Base-by-base conservation (phyloP, 352 stramenopile genomes). In the Lagenidium giganteum region DNA sequence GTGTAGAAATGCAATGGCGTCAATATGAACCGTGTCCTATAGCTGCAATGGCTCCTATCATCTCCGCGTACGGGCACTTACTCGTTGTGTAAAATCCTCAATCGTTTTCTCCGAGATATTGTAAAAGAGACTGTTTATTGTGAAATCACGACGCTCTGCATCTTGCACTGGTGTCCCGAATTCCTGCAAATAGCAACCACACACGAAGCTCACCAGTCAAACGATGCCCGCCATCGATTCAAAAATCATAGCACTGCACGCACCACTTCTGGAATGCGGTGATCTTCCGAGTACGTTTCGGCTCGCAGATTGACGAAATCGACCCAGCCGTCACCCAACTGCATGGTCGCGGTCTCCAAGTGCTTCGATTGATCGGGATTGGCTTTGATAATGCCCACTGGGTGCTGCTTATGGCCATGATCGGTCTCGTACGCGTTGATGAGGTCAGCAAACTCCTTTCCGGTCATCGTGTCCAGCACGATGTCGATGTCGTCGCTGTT, bases 81-180 rank as follows among this genome's bases (percentile, higher is more conserved):
- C 56, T 12, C 49, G 39, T 9, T 59, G 45, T 9, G 96, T 99
- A 46, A 92, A 96, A 68, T 99, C 97, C 64, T 99, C 97, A 5
- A 99, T 76, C 32, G 77, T 57, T 13, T 68, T 64, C 16, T 77
- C 90, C 51, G 97, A 87, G 30, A 99, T 84, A 65, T 99, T 99
- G 82, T 98, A 99, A 61, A 99, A 99, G 2, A 99, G 57, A n/a
- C 78, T 75, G 67, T 99, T 99, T 58, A 99, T 97, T 3, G 96
- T 99, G 44, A 99, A 96, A 71, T 99, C 97, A 30, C 97, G 76
- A 31, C 97, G 53, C 39, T 86, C 56, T 12, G 86, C 87, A 47
- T 96, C 87, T 42, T 96, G 72, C 29, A 79, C 48, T 3, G 95
- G 85, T 17, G 88, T 98, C 5, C 71, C 77, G 30, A 87, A 77